Evolutionary conservation across 1,284 basidiomycete species (phyloP).

Genomic region (Ustilago sp.): DNA sequence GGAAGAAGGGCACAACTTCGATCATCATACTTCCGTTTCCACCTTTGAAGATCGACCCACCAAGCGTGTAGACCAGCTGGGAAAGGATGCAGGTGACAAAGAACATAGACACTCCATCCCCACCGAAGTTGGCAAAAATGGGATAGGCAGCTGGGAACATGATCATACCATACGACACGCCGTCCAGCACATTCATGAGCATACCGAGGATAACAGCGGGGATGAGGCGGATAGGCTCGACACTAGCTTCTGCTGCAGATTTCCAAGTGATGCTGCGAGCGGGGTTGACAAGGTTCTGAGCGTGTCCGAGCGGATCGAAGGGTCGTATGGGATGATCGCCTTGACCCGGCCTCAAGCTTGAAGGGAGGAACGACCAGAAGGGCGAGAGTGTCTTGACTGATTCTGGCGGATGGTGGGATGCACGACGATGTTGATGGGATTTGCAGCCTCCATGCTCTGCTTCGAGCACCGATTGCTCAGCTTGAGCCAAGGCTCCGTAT

Average conservation of each 20-base stretch:
- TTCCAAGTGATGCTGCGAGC: slow-evolving; percentile 50
- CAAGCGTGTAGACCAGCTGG: slow-evolving; percentile 84
- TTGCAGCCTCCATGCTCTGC: slow-evolving; percentile 20
- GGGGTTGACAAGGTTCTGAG: slow-evolving; percentile 23
- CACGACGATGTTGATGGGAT: slow-evolving; percentile 14
- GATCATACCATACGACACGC: slow-evolving; percentile 82
- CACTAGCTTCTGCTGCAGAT: slow-evolving; percentile 45
- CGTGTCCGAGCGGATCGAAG: slow-evolving; percentile 18
- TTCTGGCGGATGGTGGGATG: slow-evolving; percentile 38
- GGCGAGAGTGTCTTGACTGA: slow-evolving; percentile 31
- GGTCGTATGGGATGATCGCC: slow-evolving; percentile 21
- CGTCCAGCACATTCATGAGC: slow-evolving; percentile 91
- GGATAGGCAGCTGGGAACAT: slow-evolving; percentile 82
- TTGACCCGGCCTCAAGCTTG: slow-evolving; percentile 34
- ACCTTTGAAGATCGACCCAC: slow-evolving; percentile 83
- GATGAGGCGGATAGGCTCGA: slow-evolving; percentile 61
- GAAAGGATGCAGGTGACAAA: slow-evolving; percentile 76
- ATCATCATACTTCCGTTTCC: slow-evolving; percentile 98
- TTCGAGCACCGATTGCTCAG: slow-evolving; percentile 43
- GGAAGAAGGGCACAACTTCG: slow-evolving; percentile 92
- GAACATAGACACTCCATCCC: slow-evolving; percentile 87
- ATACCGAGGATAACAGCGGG: slow-evolving; percentile 89
- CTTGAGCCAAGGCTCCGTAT: slow-evolving; percentile 60
- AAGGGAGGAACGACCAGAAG: slow-evolving; percentile 44
- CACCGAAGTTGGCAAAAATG: slow-evolving; percentile 83